Percentiles rank a stretch among this genome's conserved stretches.
These are phyloP conservation scores for Cicer chorassanicum DNA, from an alignment of 306 rosid species.

Conservation along the genomic window DNA sequence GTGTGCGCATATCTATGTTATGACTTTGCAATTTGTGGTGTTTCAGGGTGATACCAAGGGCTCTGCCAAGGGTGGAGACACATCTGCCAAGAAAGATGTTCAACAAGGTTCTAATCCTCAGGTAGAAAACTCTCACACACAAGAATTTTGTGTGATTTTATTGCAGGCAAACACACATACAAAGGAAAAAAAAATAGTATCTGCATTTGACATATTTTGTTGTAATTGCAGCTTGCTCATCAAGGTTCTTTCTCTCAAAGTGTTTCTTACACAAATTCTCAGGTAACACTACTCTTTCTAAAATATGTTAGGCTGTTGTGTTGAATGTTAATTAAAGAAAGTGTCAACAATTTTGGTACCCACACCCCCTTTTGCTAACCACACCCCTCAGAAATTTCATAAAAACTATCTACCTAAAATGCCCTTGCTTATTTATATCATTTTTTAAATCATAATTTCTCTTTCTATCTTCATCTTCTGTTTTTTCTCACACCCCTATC, in stretches of 20 bases:
- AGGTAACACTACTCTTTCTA: conserved; percentile 56
- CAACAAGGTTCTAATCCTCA: conserved; percentile 72
- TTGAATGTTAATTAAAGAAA: conserved; percentile 42
- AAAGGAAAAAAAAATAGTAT: not conserved
- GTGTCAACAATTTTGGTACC: not conserved
- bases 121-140: conserved; percentile 50
- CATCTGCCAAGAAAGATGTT: conserved; percentile 75
- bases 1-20: not conserved
- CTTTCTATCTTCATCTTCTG: no score
- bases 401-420: no score
- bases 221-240: conserved; percentile 59
- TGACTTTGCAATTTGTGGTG: conserved; percentile 37
- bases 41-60: conserved; percentile 96
- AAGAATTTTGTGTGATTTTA: not conserved
- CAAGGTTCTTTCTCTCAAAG: conserved; percentile 86
- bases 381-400: no score
- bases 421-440: no score
- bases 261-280: conserved; percentile 72
- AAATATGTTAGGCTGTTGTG: not conserved
- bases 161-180: not conserved
- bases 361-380: no score
- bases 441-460: no score
- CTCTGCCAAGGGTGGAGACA: conserved; percentile 82
- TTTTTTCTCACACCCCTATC: no score
- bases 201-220: conserved; percentile 34